Evolutionary conservation across 331 rosid genomes (phyloP).

Genomic region (Malus hybrid): DNA sequence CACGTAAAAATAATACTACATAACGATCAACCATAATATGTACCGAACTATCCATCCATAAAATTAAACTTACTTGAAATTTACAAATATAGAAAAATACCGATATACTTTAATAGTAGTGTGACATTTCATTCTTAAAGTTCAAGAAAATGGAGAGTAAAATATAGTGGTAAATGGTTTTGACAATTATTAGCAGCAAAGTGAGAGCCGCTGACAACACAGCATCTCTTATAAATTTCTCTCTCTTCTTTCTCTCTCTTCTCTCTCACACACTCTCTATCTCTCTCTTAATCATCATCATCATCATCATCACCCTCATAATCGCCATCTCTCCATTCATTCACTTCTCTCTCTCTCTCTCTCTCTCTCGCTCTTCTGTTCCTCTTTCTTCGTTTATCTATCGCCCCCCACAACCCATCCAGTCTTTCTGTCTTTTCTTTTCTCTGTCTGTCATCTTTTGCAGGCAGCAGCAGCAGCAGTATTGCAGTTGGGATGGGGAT

Average conservation of each 20-base stretch:
- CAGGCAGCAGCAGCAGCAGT: constrained; percentile 8
- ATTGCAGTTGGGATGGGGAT: constrained; percentile 13
- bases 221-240: constrained; percentile 17
- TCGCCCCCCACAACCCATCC: constrained; percentile 22
- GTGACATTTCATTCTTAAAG: too few species aligned
- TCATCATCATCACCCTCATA: constrained; percentile 20
- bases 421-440: constrained; percentile 6
- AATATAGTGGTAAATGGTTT: constrained; percentile 3
- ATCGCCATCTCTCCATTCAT: constrained; percentile 34
- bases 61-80: too few species aligned
- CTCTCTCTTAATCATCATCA: constrained; percentile 19
- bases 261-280: background rate
- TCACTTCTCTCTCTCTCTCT: constrained; percentile 8
- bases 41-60: too few species aligned
- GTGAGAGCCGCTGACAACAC: constrained; percentile 41
- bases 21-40: too few species aligned
- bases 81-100: too few species aligned
- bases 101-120: too few species aligned
- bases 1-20: too few species aligned
- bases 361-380: background rate
- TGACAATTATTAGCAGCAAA: constrained; percentile 37
- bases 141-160: too few species aligned
- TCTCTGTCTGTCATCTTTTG: constrained; percentile 1
- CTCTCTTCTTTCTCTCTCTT: background rate
- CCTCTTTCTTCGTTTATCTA: constrained; percentile 25